Conservation (phyloP, 768 basidiomycete genomes). For the Leccinum ochraceum region DNA sequence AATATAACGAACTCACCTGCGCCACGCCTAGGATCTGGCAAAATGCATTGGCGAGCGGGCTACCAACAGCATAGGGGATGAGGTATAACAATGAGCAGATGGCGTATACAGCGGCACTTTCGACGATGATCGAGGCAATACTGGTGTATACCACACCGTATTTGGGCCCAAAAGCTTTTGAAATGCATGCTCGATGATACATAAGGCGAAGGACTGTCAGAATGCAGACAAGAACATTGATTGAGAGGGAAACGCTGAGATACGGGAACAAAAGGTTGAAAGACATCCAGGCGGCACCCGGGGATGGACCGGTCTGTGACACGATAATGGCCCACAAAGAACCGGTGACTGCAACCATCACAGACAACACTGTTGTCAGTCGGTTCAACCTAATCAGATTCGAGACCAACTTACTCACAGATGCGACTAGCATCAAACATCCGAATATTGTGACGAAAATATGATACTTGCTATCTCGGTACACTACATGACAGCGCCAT, state of each 20-base stretch:
- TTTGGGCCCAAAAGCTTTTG: slow-evolving; percentile 25
- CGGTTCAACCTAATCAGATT: background rate
- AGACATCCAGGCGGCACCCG: slow-evolving; percentile 29
- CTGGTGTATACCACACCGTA: slow-evolving; percentile 32
- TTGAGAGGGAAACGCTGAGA: slow-evolving; percentile 34
- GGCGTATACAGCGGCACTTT: slow-evolving; percentile 37
- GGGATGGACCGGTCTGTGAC: slow-evolving; percentile 21
- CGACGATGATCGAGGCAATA: slow-evolving; percentile 36
- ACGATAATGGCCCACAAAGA: slow-evolving; percentile 32
- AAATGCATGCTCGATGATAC: slow-evolving; percentile 28
- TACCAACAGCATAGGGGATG: slow-evolving; percentile 27
- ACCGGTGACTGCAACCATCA: slow-evolving; percentile 25
- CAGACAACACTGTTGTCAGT: background rate
- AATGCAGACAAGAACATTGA: slow-evolving; percentile 33
- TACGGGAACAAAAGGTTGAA: slow-evolving; percentile 35
- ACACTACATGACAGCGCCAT: slow-evolving; percentile 36
- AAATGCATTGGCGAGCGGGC: slow-evolving; percentile 29
- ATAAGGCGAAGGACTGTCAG: slow-evolving; percentile 35
- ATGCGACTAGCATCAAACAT: slow-evolving; percentile 23
- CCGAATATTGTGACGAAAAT: slow-evolving; percentile 17
- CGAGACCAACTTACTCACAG: slow-evolving; percentile 22
- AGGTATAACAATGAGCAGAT: slow-evolving; percentile 35
- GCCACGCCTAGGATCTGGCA: slow-evolving; percentile 32
- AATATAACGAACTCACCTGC: slow-evolving; percentile 20
- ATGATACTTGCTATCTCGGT: slow-evolving; percentile 28